Evolutionary conservation across 768 basidiomycete genomes (phyloP).

Genomic region (Boletellus ananas): DNA sequence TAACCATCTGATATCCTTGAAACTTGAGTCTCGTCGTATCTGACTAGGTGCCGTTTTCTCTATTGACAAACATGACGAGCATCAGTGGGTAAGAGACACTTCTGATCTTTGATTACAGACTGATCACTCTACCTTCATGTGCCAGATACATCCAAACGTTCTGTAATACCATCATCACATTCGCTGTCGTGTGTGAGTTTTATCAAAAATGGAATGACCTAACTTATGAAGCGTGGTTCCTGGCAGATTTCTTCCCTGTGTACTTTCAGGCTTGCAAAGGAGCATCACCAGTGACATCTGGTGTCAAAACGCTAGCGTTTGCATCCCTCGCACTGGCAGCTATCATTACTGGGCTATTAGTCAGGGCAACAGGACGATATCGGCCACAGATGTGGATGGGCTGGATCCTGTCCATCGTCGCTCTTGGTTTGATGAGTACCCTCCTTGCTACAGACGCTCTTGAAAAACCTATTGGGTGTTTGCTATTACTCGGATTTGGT

Average conservation of each 20-base stretch:
- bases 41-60: constrained; percentile 31
- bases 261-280: no score
- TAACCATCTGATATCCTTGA: neutral
- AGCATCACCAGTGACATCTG: constrained; percentile 34
- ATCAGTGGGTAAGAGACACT: constrained; percentile 23
- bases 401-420: constrained; percentile 35
- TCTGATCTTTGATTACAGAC: neutral
- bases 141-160: constrained; percentile 32
- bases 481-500: constrained; percentile 14
- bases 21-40: neutral
- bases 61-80: constrained; percentile 32
- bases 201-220: neutral
- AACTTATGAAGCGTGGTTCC: neutral
- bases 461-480: constrained; percentile 1
- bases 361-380: constrained; percentile 31
- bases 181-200: constrained; percentile 22
- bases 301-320: constrained; percentile 35
- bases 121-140: neutral
- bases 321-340: constrained; percentile 37
- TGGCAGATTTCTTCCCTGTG: constrained; percentile 39
- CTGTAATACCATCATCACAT: constrained; percentile 18
- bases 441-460: constrained; percentile 18
- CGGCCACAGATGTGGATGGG: constrained; percentile 34
- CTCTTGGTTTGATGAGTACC: constrained; percentile 32
- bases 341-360: constrained; percentile 35